Conservation (phyloP, 192 early-diverging fungal genomes). For the Glomus cerebriforme region DNA sequence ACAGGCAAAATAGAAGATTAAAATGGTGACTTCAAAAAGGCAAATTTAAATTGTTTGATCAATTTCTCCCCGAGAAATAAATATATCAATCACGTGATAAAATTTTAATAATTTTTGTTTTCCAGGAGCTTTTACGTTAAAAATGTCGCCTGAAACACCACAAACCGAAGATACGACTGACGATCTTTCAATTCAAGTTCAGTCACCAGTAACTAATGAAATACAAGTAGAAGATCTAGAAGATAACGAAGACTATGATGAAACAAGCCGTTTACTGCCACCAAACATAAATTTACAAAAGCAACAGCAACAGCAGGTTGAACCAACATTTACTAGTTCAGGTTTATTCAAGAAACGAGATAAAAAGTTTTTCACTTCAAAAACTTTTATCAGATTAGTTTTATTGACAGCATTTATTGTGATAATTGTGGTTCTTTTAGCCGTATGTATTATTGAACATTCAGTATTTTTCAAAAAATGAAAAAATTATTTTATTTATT, state of each 20-base stretch:
- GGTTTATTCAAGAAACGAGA: background rate
- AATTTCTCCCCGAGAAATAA: too few relatives aligned
- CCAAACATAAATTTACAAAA: background rate
- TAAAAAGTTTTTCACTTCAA: background rate
- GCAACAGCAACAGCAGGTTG: background rate
- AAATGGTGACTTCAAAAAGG: too few relatives aligned
- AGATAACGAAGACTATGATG: background rate
- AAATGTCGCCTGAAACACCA: background rate
- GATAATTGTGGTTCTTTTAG: background rate
- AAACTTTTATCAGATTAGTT: background rate
- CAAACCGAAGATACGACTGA: background rate
- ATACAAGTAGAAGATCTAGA: background rate
- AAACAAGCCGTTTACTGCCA: background rate
- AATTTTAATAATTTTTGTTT: too few relatives aligned
- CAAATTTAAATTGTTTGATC: too few relatives aligned
- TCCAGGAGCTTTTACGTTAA: too few relatives aligned
- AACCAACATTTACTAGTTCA: background rate
- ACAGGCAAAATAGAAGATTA: too few relatives aligned
- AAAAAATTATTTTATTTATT: background rate
- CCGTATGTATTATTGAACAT: background rate
- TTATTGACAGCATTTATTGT: background rate
- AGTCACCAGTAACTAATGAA: background rate
- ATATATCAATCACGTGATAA: too few relatives aligned
- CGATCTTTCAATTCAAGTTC: constrained; percentile 1
- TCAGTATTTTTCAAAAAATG: background rate